Evolutionary conservation across 192 early-diverging fungal genomes (phyloP).

Genomic region (Coemansia reversa): DNA sequence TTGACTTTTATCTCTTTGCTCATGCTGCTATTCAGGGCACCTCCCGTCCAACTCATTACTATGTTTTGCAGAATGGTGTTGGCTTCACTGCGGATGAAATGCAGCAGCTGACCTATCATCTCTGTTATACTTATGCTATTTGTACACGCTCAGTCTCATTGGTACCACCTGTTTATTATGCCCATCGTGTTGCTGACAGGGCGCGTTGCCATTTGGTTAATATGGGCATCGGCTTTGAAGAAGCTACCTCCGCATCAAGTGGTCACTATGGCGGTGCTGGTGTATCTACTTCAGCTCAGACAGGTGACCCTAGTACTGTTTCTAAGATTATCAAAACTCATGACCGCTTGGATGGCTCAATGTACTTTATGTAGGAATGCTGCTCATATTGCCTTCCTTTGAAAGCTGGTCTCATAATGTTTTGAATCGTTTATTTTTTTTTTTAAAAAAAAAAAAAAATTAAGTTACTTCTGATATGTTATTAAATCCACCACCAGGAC

Average conservation of each 20-base stretch:
- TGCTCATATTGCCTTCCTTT: no score
- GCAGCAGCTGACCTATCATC: slow-evolving; percentile 81
- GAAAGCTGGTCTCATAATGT: no score
- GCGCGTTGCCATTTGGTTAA: slow-evolving; percentile 74
- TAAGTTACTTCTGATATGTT: no score
- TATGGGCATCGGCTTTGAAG: slow-evolving; percentile 42
- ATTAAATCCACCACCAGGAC: no score
- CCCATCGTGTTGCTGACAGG: slow-evolving; percentile 80
- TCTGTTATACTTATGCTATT: slow-evolving; percentile 88
- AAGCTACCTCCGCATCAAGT: slow-evolving; percentile 21
- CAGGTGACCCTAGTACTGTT: slow-evolving; percentile 2
- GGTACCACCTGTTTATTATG: slow-evolving; percentile 89
- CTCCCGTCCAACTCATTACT: slow-evolving; percentile 88
- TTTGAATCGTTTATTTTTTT: no score
- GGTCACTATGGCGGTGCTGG: slow-evolving; percentile 37
- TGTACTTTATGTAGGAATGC: slow-evolving; percentile 44
- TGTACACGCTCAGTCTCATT: slow-evolving; percentile 86
- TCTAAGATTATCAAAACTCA: slow-evolving; percentile 27
- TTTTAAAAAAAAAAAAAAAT: no score
- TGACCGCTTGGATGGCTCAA: slow-evolving; percentile 12
- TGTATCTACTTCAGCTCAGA: not conserved
- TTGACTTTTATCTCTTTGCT: slow-evolving; percentile 87
- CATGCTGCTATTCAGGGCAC: slow-evolving; percentile 93
- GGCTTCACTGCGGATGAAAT: slow-evolving; percentile 74
- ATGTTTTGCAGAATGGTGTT: slow-evolving; percentile 86